Conservation (phyloP, 352 stramenopile genomes). For the Albugo laibachii region DNA sequence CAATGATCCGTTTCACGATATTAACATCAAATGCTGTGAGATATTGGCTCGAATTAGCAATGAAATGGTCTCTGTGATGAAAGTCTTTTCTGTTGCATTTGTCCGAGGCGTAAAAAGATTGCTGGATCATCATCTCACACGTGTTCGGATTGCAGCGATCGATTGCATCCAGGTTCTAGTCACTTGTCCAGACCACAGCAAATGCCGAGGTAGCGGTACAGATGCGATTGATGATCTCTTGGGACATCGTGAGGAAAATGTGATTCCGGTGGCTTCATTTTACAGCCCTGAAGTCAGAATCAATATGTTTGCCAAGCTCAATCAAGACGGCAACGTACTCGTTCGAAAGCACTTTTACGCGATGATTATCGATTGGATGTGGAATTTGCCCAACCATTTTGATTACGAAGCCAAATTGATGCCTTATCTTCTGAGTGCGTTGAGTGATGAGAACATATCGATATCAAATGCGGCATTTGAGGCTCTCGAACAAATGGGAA, state of each 20-base stretch:
- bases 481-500: slow-evolving; percentile 45
- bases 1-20: slow-evolving; percentile 71
- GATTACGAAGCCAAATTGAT: slow-evolving; percentile 87
- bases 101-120: slow-evolving; percentile 62
- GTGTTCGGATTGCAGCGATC: slow-evolving; percentile 75
- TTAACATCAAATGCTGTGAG: slow-evolving; percentile 56
- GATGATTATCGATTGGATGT: slow-evolving; percentile 83
- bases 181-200: slow-evolving; percentile 71
- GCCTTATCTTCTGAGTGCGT: slow-evolving; percentile 84
- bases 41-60: slow-evolving; percentile 25
- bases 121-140: slow-evolving; percentile 78
- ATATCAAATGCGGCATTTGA: slow-evolving; percentile 38
- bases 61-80: slow-evolving; percentile 81
- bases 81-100: slow-evolving; percentile 84
- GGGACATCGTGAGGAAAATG: slow-evolving; percentile 89
- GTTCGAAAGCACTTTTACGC: slow-evolving; percentile 71
- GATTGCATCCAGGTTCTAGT: slow-evolving; percentile 68
- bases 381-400: slow-evolving; percentile 82
- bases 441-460: slow-evolving; percentile 39
- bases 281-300: slow-evolving; percentile 80
- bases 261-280: slow-evolving; percentile 86
- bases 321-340: slow-evolving; percentile 60
- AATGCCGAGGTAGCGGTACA: slow-evolving; percentile 86
- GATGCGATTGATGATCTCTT: slow-evolving; percentile 88
- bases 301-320: slow-evolving; percentile 87